Conservation (phyloP, 345 rosid species). For the Pseudoturritis turrita region DNA sequence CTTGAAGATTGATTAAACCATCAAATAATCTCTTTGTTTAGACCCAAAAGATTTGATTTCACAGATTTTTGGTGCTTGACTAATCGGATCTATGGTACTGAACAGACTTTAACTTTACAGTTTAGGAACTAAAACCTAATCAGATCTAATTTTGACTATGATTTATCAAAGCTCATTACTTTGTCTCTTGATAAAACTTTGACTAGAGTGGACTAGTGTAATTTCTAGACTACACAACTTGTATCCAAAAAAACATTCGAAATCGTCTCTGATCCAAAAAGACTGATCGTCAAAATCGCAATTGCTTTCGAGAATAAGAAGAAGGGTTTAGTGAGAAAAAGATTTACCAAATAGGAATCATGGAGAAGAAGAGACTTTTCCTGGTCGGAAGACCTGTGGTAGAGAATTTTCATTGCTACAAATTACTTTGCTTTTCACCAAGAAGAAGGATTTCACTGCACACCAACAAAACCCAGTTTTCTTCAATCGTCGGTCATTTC, state of each 20-base stretch:
- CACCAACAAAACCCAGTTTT: too few species aligned
- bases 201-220: neutral
- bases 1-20: neutral
- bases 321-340: too few species aligned
- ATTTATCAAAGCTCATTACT: neutral
- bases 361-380: conserved; percentile 51
- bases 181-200: neutral
- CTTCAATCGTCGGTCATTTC: too few species aligned
- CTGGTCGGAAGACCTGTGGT: conserved; percentile 44
- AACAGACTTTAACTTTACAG: too few species aligned
- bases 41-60: neutral
- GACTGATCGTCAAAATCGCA: too few species aligned
- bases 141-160: neutral
- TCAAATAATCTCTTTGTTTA: neutral
- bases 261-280: neutral
- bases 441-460: too few species aligned
- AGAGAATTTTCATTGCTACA: conserved; percentile 22
- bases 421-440: neutral
- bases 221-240: neutral
- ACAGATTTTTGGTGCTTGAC: neutral
- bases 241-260: too few species aligned
- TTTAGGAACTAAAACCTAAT: too few species aligned
- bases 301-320: too few species aligned
- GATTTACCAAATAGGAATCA: conserved; percentile 35
- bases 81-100: too few species aligned